These are phyloP conservation scores for Linanthus parryae DNA, from an alignment of 148 eudicot species.

Conservation along the genomic window DNA sequence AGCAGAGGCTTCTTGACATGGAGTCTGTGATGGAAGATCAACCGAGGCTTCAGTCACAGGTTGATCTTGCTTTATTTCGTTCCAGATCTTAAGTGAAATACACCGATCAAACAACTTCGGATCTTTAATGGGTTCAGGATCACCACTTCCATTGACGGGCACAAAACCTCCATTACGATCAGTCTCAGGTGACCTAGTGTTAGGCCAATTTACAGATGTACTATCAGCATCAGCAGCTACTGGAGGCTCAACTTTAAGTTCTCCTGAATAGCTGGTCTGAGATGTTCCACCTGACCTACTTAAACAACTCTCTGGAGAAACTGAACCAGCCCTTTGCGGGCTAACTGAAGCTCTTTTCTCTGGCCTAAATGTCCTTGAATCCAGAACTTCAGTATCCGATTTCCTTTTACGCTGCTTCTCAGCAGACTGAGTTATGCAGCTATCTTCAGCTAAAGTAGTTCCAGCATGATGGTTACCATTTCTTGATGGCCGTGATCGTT, in stretches of 20 bases:
- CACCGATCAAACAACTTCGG: background rate
- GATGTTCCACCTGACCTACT: constrained; percentile 21
- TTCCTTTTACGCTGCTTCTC: constrained; percentile 46
- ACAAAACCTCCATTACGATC: constrained; percentile 8
- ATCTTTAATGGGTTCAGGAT: background rate
- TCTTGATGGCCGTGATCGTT: constrained; percentile 29
- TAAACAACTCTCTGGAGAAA: constrained; percentile 39
- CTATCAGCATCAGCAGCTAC: constrained; percentile 16
- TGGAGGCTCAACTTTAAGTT: constrained; percentile 14
- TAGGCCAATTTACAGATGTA: constrained; percentile 21
- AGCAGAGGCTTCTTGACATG: too few species aligned
- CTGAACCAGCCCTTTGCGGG: constrained; percentile 38
- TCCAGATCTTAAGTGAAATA: constrained; percentile 8
- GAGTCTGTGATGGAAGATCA: constrained; percentile 13
- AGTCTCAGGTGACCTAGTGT: constrained; percentile 10
- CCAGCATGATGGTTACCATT: constrained; percentile 33
- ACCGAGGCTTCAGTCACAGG: constrained; percentile 4
- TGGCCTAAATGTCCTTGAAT: constrained; percentile 22
- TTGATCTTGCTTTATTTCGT: constrained; percentile 17
- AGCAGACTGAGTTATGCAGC: constrained; percentile 23
- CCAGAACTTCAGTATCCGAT: constrained; percentile 29
- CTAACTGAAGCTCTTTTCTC: constrained; percentile 51
- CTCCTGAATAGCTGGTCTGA: constrained; percentile 21
- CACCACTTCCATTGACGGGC: constrained; percentile 5
- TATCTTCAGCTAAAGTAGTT: constrained; percentile 24